Conservation (phyloP, 106 monocot genomes). For the Allium sativum region DNA sequence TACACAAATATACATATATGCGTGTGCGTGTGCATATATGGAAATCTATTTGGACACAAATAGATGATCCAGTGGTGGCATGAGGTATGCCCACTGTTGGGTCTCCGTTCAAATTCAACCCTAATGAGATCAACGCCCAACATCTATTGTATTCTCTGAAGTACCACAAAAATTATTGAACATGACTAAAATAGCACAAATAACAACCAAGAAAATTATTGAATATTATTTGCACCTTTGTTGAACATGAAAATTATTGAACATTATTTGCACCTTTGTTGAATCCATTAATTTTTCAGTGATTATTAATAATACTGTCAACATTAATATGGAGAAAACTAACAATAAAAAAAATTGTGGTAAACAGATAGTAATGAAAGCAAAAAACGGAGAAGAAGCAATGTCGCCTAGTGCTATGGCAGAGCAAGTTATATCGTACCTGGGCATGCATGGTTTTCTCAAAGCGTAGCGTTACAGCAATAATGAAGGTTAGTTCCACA, state of each 20-base stretch:
- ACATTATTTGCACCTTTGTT: too few relatives aligned
- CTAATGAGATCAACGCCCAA: neutral
- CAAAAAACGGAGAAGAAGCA: slow-evolving; percentile 30
- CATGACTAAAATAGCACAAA: too few relatives aligned
- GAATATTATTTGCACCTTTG: too few relatives aligned
- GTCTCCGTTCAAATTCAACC: too few relatives aligned
- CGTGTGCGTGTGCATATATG: too few relatives aligned
- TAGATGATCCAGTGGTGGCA: too few relatives aligned
- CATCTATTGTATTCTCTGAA: neutral
- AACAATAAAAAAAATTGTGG: neutral
- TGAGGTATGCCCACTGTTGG: too few relatives aligned
- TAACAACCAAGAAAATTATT: too few relatives aligned
- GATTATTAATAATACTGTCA: neutral
- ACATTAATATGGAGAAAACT: too few relatives aligned
- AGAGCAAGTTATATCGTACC: slow-evolving; percentile 54
- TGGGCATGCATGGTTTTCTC: slow-evolving; percentile 50
- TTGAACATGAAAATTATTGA: too few relatives aligned
- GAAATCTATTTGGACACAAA: too few relatives aligned
- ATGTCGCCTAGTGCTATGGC: slow-evolving; percentile 58
- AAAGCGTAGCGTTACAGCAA: slow-evolving; percentile 13
- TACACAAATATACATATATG: too few relatives aligned
- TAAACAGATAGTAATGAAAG: slow-evolving; percentile 58
- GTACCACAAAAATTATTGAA: neutral
- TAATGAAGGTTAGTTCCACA: slow-evolving; percentile 15
- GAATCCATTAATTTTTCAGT: neutral